phyloP scores from a whole-genome alignment of 805 yeast species.

The Cyberlindnera bimundalis region DNA sequence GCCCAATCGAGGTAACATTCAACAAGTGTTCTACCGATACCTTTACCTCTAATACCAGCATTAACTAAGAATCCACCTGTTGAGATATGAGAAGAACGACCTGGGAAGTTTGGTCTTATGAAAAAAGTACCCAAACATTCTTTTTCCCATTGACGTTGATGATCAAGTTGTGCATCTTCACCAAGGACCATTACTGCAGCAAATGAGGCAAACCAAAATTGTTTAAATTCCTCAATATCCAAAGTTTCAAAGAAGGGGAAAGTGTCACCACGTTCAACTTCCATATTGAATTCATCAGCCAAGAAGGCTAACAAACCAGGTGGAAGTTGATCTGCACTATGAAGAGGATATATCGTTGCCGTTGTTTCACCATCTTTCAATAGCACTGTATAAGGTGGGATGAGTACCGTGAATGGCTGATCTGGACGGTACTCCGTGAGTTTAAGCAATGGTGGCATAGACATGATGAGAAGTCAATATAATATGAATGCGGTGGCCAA shows the following conservation, averaged over 20 bases:
- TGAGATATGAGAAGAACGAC: conserved; percentile 89
- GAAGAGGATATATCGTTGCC: conserved; percentile 88
- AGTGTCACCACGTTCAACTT: conserved; percentile 83
- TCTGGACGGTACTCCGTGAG: conserved; percentile 19
- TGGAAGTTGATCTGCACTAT: conserved; percentile 65
- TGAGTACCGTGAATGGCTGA: conserved; percentile 26
- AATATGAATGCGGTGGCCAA: neutral
- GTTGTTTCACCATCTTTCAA: conserved; percentile 87
- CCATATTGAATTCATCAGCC: conserved; percentile 92
- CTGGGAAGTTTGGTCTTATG: conserved; percentile 87
- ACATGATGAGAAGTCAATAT: conserved; percentile 5
- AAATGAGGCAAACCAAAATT: conserved; percentile 85
- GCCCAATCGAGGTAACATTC: conserved; percentile 92
- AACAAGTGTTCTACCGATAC: conserved; percentile 81
- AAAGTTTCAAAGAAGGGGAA: conserved; percentile 82
- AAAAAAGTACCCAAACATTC: conserved; percentile 87
- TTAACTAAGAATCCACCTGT: conserved; percentile 86
- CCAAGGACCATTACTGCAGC: conserved; percentile 82
- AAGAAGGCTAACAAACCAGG: conserved; percentile 73
- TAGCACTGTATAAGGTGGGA: conserved; percentile 68
- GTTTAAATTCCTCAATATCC: conserved; percentile 70
- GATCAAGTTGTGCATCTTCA: conserved; percentile 52
- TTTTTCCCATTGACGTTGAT: conserved; percentile 78
- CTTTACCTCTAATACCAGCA: conserved; percentile 89
- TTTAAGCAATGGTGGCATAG: conserved; percentile 13